A percentile compares a stretch with the other conserved stretches of the same genome.
Evolutionary conservation across 2,329 filamentous ascomycete genomes (phyloP).

Genomic region (Nakataea oryzae): DNA sequence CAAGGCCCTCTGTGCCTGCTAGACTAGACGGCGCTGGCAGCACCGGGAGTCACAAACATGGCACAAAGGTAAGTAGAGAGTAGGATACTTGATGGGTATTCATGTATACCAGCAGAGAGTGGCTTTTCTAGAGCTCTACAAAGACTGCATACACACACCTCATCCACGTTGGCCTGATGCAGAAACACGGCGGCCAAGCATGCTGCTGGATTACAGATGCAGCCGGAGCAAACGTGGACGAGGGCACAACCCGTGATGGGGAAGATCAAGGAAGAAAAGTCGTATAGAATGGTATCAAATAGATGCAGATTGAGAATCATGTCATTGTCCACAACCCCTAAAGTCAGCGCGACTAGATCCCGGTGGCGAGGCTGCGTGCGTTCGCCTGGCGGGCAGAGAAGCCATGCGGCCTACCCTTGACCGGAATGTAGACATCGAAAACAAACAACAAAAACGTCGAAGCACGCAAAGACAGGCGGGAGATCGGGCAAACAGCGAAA

Average conservation of each 20-base stretch:
- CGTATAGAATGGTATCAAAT: neutral
- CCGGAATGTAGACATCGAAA: neutral
- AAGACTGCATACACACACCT: too few species aligned
- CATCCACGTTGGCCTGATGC: neutral
- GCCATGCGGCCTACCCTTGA: neutral
- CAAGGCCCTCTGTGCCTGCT: too few species aligned
- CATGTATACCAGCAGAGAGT: neutral
- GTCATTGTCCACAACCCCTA: neutral
- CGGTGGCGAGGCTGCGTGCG: too few species aligned
- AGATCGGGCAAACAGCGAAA: neutral
- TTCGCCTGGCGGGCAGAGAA: neutral
- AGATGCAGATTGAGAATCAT: neutral
- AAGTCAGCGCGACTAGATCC: too few species aligned
- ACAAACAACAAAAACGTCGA: neutral
- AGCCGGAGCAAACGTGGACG: neutral
- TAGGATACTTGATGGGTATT: neutral
- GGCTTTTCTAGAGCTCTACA: neutral
- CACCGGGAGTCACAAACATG: too few species aligned
- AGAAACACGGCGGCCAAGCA: neutral
- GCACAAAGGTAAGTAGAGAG: too few species aligned
- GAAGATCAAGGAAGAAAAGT: neutral
- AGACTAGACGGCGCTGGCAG: too few species aligned
- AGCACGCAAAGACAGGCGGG: too few species aligned
- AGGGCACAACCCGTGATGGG: neutral
- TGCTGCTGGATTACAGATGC: neutral